Percentiles rank a stretch among this genome's conserved stretches.
These are phyloP conservation scores for Boletus rex-veris DNA, from an alignment of 768 basidiomycete genomes.

Conservation along the genomic window DNA sequence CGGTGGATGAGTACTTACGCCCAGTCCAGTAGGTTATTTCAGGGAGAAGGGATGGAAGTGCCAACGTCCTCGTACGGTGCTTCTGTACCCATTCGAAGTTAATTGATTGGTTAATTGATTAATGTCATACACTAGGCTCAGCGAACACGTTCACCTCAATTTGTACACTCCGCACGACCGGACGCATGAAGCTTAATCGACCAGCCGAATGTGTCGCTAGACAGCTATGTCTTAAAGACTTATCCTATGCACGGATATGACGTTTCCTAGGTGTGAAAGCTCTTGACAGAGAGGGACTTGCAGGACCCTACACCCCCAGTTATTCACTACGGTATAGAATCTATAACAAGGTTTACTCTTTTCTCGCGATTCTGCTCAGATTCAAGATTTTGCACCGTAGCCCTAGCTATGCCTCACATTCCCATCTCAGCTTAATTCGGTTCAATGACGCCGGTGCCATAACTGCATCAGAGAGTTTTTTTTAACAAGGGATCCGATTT, in stretches of 20 bases:
- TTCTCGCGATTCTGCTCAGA: too few relatives aligned
- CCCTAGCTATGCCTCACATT: too few relatives aligned
- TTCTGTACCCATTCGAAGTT: not conserved
- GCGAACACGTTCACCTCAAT: not conserved
- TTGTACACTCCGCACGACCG: not conserved
- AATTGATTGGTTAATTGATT: not conserved
- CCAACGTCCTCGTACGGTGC: not conserved
- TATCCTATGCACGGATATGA: not conserved
- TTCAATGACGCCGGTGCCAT: too few relatives aligned
- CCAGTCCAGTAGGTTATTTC: not conserved
- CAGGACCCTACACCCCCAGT: not conserved
- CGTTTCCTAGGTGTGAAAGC: not conserved
- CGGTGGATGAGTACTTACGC: not conserved
- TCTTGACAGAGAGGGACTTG: not conserved
- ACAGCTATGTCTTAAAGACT: not conserved
- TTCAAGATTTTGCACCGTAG: too few relatives aligned
- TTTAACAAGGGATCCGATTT: too few relatives aligned
- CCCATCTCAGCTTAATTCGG: too few relatives aligned
- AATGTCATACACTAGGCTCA: not conserved
- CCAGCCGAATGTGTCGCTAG: not conserved
- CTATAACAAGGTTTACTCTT: too few relatives aligned
- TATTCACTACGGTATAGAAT: not conserved
- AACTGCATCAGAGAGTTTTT: too few relatives aligned
- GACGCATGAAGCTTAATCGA: not conserved
- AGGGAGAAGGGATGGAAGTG: not conserved